Evolutionary conservation across 306 rosid species (phyloP).

Genomic region (Carpinus viminea): DNA sequence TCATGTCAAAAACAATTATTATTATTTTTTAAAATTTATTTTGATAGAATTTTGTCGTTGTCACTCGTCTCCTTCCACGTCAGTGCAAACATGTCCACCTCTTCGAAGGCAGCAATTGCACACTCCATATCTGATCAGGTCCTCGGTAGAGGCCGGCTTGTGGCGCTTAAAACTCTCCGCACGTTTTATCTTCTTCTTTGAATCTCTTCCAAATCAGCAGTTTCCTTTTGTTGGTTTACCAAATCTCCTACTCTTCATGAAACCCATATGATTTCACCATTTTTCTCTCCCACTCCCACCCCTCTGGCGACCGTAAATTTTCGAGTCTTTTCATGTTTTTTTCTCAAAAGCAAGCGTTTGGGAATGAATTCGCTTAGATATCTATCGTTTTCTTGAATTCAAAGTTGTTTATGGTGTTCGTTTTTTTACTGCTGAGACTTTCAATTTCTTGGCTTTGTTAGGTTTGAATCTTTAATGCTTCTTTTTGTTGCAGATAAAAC

Average conservation of each 20-base stretch:
- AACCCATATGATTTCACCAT: background rate
- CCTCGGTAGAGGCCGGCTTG: constrained; percentile 2
- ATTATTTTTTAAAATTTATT: too few relatives aligned
- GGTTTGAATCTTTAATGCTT: constrained; percentile 38
- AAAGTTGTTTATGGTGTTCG: constrained; percentile 15
- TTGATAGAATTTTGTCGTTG: background rate
- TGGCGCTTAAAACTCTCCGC: constrained; percentile 22
- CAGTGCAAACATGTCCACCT: background rate
- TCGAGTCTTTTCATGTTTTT: background rate
- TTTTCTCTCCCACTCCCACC: background rate
- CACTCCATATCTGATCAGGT: background rate
- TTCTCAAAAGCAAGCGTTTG: too few relatives aligned
- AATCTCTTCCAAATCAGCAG: background rate
- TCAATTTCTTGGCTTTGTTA: constrained; percentile 29
- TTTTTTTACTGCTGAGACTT: constrained; percentile 9
- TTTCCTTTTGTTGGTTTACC: background rate
- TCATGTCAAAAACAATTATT: too few relatives aligned
- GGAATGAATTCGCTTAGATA: too few relatives aligned
- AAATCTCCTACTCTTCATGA: background rate
- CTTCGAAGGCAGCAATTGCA: background rate
- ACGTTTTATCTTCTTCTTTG: constrained; percentile 12
- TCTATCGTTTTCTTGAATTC: constrained; percentile 11
- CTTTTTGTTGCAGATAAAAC: constrained; percentile 7
- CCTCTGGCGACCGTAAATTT: background rate
- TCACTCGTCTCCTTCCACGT: background rate